Evolutionary conservation across 83 land plant genomes (phyloP), one percentile per base, ranked within the genome.

Genomic region (Larix sibirica): DNA sequence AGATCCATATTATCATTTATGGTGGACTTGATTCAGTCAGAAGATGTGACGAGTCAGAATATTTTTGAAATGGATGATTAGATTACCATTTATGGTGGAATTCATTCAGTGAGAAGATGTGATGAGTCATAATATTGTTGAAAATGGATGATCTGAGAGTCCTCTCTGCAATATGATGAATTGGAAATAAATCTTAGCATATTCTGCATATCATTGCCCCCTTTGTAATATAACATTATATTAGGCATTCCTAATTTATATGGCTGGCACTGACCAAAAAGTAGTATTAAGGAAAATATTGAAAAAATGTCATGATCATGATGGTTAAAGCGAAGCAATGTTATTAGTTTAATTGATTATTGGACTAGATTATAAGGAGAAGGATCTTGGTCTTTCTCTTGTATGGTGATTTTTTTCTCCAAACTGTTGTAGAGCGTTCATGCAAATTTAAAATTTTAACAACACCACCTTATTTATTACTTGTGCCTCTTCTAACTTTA

Each of bases 271-370:
- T 71, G 36, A 7, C 28, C 47, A 42, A 26, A 42, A 74, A 33
- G 12, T 8, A 3, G n/a, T 56, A n/a, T 28, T 28, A 28, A 28
- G 28, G 28, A 28, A 28, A 28, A 28, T 28, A 9, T 74, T 23
- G 28, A 74, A 74, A 14, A 74, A 74, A 74, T 18, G 44, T 74
- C 26, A 36, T 74, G 77, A 26, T 74, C 58, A 44, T 74, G 56
- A 54, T 20, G 21, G 28, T 56, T 74, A 5, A 56, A 74, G 56
- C 58, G 18, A 21, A 16, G 44, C 24, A 47, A 9, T 71, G 17
- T 74, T 74, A 47, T 74, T 71, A 23, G 33, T 42, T 71, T 74
- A 74, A 23, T 47, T 74, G 56, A 44, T 74, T 42, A 47, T 74
- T 74, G 44, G 47, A 47, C 24, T 74, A 42, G 21, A 9, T 74